Evolutionary conservation across 805 yeast genomes (phyloP), one percentile per base, ranked within the genome.

Genomic region (Tetrapisispora fleetii): DNA sequence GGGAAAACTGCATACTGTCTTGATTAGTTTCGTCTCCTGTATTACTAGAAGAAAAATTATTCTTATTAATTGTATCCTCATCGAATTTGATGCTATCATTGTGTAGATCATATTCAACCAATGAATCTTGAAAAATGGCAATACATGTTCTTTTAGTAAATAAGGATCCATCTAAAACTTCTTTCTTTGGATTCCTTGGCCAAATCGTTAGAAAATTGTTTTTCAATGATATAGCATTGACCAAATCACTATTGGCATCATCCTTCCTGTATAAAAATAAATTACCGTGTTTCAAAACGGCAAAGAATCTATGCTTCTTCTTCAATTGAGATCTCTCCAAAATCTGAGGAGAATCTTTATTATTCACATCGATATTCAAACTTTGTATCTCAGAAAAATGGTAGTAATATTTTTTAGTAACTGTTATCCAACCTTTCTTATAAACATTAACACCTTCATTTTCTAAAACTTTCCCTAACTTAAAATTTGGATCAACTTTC

Each of bases 241-340:
- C 80, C 80, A 58, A 72, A 75, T 60, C 79, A 73, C 43, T 72
- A 69, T 51, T 53, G 1, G 53, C 51, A 1, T 59, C 36, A 39
- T 82, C 84, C 59, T 85, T 87, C 51, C 79, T 78, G 67, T 86
- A 91, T n/a, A 93, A 69, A 59, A 90, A 87, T 48, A 93, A 67
- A 59, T 89, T 89, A 0, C 96, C 95, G 58, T 90, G 96, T 58
- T 85, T 83, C 46, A 89, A 69, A 0, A 85, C 80, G 1, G 83
- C 90, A 62, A 67, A 85, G 59, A 73, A 85, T 39, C 80, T 68
- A 58, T 82, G 85, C 57, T 68, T 73, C 48, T 70, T 58, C 48
- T 68, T 67, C 30, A 72, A 55, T 46, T 70, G 70, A 11, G 60
- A 55, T 44, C 68, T 54, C 28, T 55, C 56, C 10, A 57, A 52